Base-by-base conservation (phyloP, 306 rosid species). In the Senna tora region DNA sequence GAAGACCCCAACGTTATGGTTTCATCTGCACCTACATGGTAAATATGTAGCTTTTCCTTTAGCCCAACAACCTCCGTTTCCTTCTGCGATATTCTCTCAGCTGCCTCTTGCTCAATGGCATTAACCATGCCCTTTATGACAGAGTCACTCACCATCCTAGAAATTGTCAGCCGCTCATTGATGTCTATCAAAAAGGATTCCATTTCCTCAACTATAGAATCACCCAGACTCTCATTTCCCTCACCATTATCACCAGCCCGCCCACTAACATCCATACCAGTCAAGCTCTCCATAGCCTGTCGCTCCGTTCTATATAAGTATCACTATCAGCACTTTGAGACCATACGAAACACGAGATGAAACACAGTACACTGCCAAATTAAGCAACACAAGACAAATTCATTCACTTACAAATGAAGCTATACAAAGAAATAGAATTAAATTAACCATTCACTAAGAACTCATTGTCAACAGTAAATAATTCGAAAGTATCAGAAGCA, bases 61-160 rank as follows among this genome's bases (percentile, higher is more conserved):
- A 94, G 60, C 77, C 25, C 67, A 59, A 77, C 74, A 65, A 94
- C 79, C 90, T 89, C 96, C 63, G 47, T 63, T 69, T 91, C 96
- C 81, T 89, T 94, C 82, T 61, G 83, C 47, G 90, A 74, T 45
- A 94, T 80, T 78, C 75, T 84, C 90, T 89, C 93, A 21, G 74
- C 85, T 20, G 97, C 93, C 71, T 85, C 91, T 57, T 86, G 81
- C 62, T 84, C 79, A 34, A 95, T 60, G 2, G 93, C 96, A 81
- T 79, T 78, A 76, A 95, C 88, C 87, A 86, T 82, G 67, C 96
- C 96, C 85, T 82, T 91, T 52, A 91, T 76, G 59, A 95, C 77
- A 14, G 96, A 86, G 65, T 95, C 97, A 58, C 90, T 88, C 50
- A 91, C 99, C 96, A 91, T 82, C 83, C 96, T 84, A 5, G 97